Conservation (phyloP, 140 eudicot genomes). For the Bidens hawaiensis region DNA sequence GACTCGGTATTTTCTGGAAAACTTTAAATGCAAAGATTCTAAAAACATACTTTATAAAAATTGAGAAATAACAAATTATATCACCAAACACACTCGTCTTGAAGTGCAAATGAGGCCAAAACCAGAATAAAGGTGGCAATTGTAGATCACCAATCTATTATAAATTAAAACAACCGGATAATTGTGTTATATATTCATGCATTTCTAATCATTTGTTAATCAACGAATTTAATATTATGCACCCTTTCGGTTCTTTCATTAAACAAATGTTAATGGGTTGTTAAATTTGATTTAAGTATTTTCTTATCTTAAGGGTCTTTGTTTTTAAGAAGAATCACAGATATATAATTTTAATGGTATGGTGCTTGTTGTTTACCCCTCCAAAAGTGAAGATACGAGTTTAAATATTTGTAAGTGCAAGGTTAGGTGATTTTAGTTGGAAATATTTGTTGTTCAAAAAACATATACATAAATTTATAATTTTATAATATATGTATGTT, state of each 20-base stretch:
- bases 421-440: too few species aligned
- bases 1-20: neutral
- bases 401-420: too few species aligned
- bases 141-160: conserved; percentile 18
- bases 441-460: too few species aligned
- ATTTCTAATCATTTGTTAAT: conserved; percentile 10
- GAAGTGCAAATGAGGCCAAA: conserved; percentile 34
- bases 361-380: too few species aligned
- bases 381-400: too few species aligned
- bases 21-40: conserved; percentile 22
- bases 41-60: conserved; percentile 4
- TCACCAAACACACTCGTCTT: conserved; percentile 37
- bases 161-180: conserved; percentile 6
- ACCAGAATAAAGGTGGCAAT: conserved; percentile 26
- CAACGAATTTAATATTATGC: neutral
- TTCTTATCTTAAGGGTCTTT: too few species aligned
- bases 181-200: conserved; percentile 12
- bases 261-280: conserved; percentile 13
- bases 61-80: conserved; percentile 10
- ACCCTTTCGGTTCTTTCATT: conserved; percentile 16
- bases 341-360: too few species aligned
- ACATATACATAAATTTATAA: too few species aligned
- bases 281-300: neutral
- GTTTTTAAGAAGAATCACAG: too few species aligned
- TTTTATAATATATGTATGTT: too few species aligned